A percentile compares a stretch with the other conserved stretches of the same genome.
Conservation (phyloP, 306 rosid species). For the Parietaria judaica region DNA sequence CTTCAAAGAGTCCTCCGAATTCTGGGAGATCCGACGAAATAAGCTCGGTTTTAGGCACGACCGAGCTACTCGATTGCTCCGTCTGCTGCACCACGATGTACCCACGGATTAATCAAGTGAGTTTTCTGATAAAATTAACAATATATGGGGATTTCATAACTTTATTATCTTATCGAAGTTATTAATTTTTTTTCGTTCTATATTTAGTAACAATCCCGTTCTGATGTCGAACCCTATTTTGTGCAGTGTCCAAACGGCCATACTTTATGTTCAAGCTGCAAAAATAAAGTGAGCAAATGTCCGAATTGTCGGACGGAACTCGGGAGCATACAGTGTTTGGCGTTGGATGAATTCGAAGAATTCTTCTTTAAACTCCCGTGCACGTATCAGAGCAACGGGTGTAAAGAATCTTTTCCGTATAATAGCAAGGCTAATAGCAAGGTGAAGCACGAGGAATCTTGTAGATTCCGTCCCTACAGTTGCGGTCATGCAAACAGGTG, state of each 20-base stretch:
- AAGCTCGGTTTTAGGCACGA: slow-evolving; percentile 51
- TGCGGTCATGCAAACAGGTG: slow-evolving; percentile 95
- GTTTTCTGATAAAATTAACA: background rate
- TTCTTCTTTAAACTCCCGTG: slow-evolving; percentile 85
- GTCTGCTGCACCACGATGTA: slow-evolving; percentile 80
- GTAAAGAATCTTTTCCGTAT: slow-evolving; percentile 73
- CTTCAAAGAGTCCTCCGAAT: slow-evolving; percentile 33
- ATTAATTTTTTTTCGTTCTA: no score
- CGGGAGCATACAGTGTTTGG: slow-evolving; percentile 84
- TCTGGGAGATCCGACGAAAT: slow-evolving; percentile 34
- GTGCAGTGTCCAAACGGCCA: slow-evolving; percentile 95
- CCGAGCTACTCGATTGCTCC: slow-evolving; percentile 81
- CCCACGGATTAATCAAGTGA: slow-evolving; percentile 94
- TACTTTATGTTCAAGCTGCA: slow-evolving; percentile 81
- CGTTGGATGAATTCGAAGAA: slow-evolving; percentile 88
- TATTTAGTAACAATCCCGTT: no score
- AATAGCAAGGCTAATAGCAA: slow-evolving; percentile 39
- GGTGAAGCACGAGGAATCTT: slow-evolving; percentile 75
- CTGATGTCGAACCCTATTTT: background rate
- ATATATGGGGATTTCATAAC: no score
- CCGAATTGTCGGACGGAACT: slow-evolving; percentile 84
- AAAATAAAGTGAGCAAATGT: slow-evolving; percentile 64
- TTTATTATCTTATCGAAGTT: no score
- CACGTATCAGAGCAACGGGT: slow-evolving; percentile 72
- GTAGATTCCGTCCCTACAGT: slow-evolving; percentile 71